These are phyloP conservation scores for Solanum hybrid DNA, from an alignment of 305 asterid genomes.

Conservation along the genomic window DNA sequence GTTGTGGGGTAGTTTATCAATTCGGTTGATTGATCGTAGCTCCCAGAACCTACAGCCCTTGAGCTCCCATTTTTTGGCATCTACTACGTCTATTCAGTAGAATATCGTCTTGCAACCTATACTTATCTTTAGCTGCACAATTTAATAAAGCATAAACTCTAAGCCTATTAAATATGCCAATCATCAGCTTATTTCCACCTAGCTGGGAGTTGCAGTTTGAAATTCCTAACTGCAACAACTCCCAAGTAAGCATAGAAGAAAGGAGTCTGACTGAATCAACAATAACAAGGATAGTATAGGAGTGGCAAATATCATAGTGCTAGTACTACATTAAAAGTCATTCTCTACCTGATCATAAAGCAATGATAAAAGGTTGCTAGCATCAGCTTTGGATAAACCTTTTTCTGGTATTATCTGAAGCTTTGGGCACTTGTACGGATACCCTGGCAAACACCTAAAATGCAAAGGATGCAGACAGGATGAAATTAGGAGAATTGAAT, in stretches of 20 bases:
- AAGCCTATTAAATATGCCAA: neutral
- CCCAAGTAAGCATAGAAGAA: neutral
- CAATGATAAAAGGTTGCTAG: constrained; percentile 68
- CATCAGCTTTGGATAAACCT: constrained; percentile 63
- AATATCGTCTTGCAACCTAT: neutral
- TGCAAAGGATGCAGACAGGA: neutral
- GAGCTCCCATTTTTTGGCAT: neutral
- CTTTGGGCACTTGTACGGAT: constrained; percentile 90
- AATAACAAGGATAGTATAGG: neutral
- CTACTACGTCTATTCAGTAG: neutral
- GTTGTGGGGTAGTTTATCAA: neutral
- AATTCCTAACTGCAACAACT: constrained; percentile 2
- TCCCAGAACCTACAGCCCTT: neutral
- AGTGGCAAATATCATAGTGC: neutral
- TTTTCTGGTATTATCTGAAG: constrained; percentile 74
- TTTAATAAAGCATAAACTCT: neutral
- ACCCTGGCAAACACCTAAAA: constrained; percentile 75
- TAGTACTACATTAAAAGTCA: neutral
- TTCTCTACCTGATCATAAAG: constrained; percentile 81
- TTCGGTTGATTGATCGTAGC: neutral
- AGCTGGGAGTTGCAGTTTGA: neutral
- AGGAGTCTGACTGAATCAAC: neutral
- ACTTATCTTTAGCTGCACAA: neutral
- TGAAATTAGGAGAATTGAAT: neutral
- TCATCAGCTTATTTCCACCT: neutral